Percentiles rank a stretch among this genome's conserved stretches.
These are phyloP conservation scores for Leishmania amazonensis DNA, from an alignment of 208 protist species.

Conservation along the genomic window DNA sequence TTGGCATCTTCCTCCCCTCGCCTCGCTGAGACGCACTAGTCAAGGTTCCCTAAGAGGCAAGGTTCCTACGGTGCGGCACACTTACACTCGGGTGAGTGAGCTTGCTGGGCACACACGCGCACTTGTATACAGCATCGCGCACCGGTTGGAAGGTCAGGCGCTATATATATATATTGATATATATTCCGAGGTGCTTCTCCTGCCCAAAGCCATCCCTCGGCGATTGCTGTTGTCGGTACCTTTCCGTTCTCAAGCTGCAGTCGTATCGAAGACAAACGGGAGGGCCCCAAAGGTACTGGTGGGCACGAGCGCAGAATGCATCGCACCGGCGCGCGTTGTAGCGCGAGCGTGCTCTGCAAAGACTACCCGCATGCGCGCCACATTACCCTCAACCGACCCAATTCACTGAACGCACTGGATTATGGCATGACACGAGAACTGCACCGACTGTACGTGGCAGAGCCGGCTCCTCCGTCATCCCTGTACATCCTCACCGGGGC, in stretches of 20 bases:
- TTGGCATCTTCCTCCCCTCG: neutral
- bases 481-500: constrained; percentile 68
- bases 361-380: constrained; percentile 57
- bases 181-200: no score
- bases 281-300: neutral
- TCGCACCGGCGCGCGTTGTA: neutral
- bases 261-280: no score
- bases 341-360: constrained; percentile 39
- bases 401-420: constrained; percentile 67
- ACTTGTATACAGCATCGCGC: neutral
- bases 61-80: neutral
- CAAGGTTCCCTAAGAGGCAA: neutral
- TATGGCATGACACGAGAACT: constrained; percentile 54
- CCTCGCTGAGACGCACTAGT: neutral
- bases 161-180: no score
- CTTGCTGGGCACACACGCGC: neutral
- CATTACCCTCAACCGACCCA: constrained; percentile 57
- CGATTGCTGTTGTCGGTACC: neutral
- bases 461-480: constrained; percentile 29
- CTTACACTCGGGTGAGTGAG: neutral
- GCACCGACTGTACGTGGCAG: constrained; percentile 37
- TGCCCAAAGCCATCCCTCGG: no score
- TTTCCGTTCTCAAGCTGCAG: neutral
- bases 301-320: neutral
- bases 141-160: no score